Evolutionary conservation across 2,329 filamentous ascomycete genomes (phyloP).

Genomic region (Ophiosphaerella narmari): DNA sequence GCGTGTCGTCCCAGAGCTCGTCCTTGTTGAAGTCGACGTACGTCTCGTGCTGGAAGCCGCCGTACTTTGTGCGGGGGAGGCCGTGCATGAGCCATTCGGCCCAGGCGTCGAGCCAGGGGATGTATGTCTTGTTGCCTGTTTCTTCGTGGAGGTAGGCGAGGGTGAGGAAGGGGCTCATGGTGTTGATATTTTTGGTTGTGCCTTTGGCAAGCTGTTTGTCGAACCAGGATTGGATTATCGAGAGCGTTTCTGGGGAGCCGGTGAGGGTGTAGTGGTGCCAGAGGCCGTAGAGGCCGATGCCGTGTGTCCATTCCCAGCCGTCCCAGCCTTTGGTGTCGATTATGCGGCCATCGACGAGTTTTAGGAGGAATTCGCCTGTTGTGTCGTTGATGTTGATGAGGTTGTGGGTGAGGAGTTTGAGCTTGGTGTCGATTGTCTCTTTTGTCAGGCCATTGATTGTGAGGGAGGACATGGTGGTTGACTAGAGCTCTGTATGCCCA

Average conservation of each 20-base stretch:
- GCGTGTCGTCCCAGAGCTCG: slow-evolving; percentile 82
- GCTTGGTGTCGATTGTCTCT: slow-evolving; percentile 56
- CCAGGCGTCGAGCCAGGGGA: slow-evolving; percentile 80
- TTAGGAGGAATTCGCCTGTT: slow-evolving; percentile 74
- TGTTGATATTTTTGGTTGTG: slow-evolving; percentile 86
- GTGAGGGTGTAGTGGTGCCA: slow-evolving; percentile 82
- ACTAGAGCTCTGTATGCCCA: background rate
- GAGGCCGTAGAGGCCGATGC: slow-evolving; percentile 78
- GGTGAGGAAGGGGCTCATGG: slow-evolving; percentile 78
- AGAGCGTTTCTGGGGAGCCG: slow-evolving; percentile 62
- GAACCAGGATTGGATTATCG: slow-evolving; percentile 77
- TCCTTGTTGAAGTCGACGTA: slow-evolving; percentile 72
- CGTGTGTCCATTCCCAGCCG: slow-evolving; percentile 83
- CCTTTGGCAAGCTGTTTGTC: slow-evolving; percentile 68
- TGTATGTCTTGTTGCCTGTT: slow-evolving; percentile 68
- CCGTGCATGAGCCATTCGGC: slow-evolving; percentile 83
- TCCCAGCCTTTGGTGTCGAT: slow-evolving; percentile 87
- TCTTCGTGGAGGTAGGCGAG: slow-evolving; percentile 79
- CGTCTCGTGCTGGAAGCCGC: slow-evolving; percentile 76
- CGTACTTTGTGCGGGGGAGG: slow-evolving; percentile 71
- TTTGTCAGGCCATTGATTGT: slow-evolving; percentile 48
- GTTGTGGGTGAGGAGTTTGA: slow-evolving; percentile 71
- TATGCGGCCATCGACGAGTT: slow-evolving; percentile 71
- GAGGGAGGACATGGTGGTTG: slow-evolving; percentile 46
- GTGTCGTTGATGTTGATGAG: slow-evolving; percentile 78